Evolutionary conservation across 768 basidiomycete species (phyloP), one percentile per base, ranked within the genome.

Genomic region (Leucocoprinus birnbaumii): DNA sequence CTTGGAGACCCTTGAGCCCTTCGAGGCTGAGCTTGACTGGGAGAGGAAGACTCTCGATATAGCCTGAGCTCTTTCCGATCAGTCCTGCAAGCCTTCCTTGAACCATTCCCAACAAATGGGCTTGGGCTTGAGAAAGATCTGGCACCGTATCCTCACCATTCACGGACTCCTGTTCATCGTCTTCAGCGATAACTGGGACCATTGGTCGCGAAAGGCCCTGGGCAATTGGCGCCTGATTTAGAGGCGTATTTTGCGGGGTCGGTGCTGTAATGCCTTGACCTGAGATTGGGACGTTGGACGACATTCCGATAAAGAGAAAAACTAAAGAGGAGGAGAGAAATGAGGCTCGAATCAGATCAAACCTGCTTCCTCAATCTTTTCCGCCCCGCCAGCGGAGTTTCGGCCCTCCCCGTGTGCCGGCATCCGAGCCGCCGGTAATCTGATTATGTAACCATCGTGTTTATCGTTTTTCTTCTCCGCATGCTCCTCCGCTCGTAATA

Each of bases 1-100:
- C 84, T 71, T 98, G 96, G 42, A 99, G 80, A 50, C 95, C 96
- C 70, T 97, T 96, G 66, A 99, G 78, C 14, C 86, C 96, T 73
- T 95, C 91, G 63, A 99, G 73, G 64, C 85, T 89, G 70, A 84
- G 77, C 74, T 90, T 90, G 65, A 95, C 84, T 42, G 87, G 84
- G 44, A 79, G 72, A 10, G 94, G 89, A 48, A 98, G 82, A 63
- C 77, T 79, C 74, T 98, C 94, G 74, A 99, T 84, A 75, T 99
- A 99, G 13, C 94, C 94, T 13, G 92, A 95, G 66, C 91, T 92
- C 70, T 86, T 87, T 47, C 96, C 96, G 59, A 98, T 74, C 35
- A 99, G 85, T 62, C 78, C 79, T 34, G 85, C 84, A 58, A 99
- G 88, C 71, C 85, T 88, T 61, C 87, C 87, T 60, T 98, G 93